These are phyloP conservation scores for Neofusicoccum laricinum DNA, from an alignment of 2,329 filamentous ascomycete genomes.

Conservation along the genomic window DNA sequence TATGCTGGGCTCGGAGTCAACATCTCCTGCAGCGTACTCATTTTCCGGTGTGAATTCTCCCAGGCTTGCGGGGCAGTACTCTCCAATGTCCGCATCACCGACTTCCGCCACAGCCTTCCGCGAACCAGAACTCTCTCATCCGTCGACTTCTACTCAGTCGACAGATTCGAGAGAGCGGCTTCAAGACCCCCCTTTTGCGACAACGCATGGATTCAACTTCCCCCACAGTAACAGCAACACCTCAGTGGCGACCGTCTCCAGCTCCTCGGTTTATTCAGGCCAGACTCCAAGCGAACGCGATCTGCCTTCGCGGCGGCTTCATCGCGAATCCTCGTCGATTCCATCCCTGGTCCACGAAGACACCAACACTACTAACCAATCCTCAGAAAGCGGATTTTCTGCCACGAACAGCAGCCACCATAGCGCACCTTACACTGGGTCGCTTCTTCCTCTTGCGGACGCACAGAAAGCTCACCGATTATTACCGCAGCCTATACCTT, in stretches of 20 bases:
- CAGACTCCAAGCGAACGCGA: slow-evolving; percentile 19
- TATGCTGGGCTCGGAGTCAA: slow-evolving; percentile 29
- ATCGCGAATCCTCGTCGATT: slow-evolving; percentile 28
- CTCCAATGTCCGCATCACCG: slow-evolving; percentile 34
- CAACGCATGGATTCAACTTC: not conserved
- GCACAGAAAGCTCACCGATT: slow-evolving; percentile 32
- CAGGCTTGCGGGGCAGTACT: slow-evolving; percentile 31
- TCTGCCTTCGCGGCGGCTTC: slow-evolving; percentile 30
- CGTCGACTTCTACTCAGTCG: slow-evolving; percentile 23
- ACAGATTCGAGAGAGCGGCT: slow-evolving; percentile 6
- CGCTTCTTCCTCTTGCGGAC: slow-evolving; percentile 26
- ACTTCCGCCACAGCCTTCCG: slow-evolving; percentile 27
- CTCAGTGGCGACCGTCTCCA: not conserved
- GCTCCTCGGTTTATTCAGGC: not conserved
- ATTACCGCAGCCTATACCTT: slow-evolving; percentile 35
- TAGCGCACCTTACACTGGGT: slow-evolving; percentile 19
- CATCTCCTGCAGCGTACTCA: slow-evolving; percentile 31
- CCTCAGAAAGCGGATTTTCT: slow-evolving; percentile 33
- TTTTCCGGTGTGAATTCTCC: slow-evolving; percentile 35
- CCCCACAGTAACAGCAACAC: not conserved
- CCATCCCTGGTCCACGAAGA: slow-evolving; percentile 39
- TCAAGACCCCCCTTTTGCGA: not conserved
- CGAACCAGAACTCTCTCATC: slow-evolving; percentile 22
- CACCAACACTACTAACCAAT: slow-evolving; percentile 23
- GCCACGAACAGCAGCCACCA: slow-evolving; percentile 21